Base-by-base conservation (phyloP, 2,329 filamentous ascomycete species). In the Ophiostoma novo-ulmi region DNA sequence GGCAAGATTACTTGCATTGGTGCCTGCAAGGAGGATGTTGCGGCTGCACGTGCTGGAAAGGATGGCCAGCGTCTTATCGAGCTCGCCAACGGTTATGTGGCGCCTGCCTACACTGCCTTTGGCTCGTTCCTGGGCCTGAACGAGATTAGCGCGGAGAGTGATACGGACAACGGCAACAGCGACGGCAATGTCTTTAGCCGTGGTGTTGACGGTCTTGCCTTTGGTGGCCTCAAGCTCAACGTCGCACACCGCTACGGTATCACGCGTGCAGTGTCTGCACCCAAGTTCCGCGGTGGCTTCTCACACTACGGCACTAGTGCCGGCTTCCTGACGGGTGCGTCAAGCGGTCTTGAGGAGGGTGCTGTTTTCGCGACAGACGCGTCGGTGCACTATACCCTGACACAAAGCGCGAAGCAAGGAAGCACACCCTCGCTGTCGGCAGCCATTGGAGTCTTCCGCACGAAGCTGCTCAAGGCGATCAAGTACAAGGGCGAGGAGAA, bases 111-210 rank as follows among this genome's bases (percentile, higher is more conserved):
- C 72, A 88, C 86, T 3, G 86, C 85, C 1, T 86, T 90, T 39
- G 88, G 85, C 0, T 85, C 87, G 4, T 80, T 80, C 1, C 78
- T 91, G 0, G 89, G 89, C 0, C 82, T 91, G 7, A 85, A 85
- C 73, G 88, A 87, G 69, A 90, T 91, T 69, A 84, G 86, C 71
- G 82, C 82, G 5, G 89, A 91, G 73, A 76, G 79, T 8, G 79
- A 80, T 65, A 85, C 83, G 0, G 85, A 86, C 73, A 86, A 87
- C 72, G 85, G 85, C 1, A 86, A 87, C 72, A 85, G 85, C 1
- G 81, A 79, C 71, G 77, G 78, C 0, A 77, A 80, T 0, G 76
- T 80, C 6, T 89, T 90, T 74, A 87, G 85, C 65, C 83, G 87
- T 13, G 88, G 84, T 8, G 78, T 87, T 5, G 86, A 88, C 73